phyloP scores from a whole-genome alignment of 1,139 yeast species.

The Yamadazyma dendronema region DNA sequence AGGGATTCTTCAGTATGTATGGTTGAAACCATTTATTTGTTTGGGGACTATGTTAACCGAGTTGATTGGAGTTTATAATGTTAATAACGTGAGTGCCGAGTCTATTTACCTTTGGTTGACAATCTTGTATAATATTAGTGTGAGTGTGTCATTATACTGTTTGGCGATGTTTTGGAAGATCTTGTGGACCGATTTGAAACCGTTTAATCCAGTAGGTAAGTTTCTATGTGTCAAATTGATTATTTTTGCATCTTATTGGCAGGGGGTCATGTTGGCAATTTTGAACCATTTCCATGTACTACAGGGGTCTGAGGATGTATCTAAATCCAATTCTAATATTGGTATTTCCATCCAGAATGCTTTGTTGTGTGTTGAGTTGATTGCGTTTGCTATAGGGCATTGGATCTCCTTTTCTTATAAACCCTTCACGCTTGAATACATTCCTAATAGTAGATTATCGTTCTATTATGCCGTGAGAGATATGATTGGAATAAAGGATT shows the following conservation, averaged over 20 bases:
- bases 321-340: constrained; percentile 32
- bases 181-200: constrained; percentile 68
- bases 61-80: constrained; percentile 48
- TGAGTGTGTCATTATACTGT: constrained; percentile 77
- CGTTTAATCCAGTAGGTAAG: constrained; percentile 87
- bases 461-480: constrained; percentile 68
- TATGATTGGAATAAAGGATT: constrained; percentile 71
- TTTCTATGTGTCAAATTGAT: constrained; percentile 89
- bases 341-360: constrained; percentile 74
- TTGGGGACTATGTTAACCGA: constrained; percentile 53
- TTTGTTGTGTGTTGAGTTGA: constrained; percentile 76
- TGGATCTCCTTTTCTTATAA: constrained; percentile 79
- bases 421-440: constrained; percentile 59
- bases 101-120: constrained; percentile 68
- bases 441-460: constrained; percentile 69
- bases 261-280: constrained; percentile 69
- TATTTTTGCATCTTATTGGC: constrained; percentile 97
- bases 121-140: constrained; percentile 73
- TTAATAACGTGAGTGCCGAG: constrained; percentile 46
- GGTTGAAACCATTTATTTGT: constrained; percentile 86
- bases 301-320: constrained; percentile 25
- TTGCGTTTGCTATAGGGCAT: constrained; percentile 85
- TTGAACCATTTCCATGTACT: constrained; percentile 57
- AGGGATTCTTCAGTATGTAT: constrained; percentile 89
- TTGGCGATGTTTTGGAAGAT: constrained; percentile 93